Conservation (phyloP, 2,329 filamentous ascomycete genomes). For the Raffaelea deltoideospora region DNA sequence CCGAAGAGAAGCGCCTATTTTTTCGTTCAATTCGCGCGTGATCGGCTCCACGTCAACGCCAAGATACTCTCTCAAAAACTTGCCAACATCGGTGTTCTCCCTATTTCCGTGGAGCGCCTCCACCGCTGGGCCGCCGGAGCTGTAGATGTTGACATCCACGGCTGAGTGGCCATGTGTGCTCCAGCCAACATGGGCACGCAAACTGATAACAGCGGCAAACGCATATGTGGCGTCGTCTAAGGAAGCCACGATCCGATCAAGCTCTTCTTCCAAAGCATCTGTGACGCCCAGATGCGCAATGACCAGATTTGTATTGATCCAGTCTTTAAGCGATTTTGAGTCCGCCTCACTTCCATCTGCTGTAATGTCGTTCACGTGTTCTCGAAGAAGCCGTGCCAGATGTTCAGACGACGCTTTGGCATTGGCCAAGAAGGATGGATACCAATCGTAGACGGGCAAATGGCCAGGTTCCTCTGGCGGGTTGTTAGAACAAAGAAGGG, state of each 20-base stretch:
- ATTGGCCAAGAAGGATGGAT: constrained; percentile 59
- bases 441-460: constrained; percentile 55
- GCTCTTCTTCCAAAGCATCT: constrained; percentile 57
- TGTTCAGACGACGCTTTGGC: constrained; percentile 67
- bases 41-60: constrained; percentile 64
- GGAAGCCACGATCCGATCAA: constrained; percentile 46
- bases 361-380: constrained; percentile 33
- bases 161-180: constrained; percentile 84
- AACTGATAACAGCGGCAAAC: constrained; percentile 76
- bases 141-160: constrained; percentile 94
- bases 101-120: constrained; percentile 65
- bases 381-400: constrained; percentile 45
- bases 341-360: neutral
- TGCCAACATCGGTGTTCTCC: constrained; percentile 86
- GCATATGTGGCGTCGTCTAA: constrained; percentile 37
- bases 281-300: constrained; percentile 58
- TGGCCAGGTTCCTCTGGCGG: constrained; percentile 32
- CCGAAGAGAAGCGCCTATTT: constrained; percentile 8
- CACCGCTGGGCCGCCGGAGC: constrained; percentile 51
- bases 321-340: constrained; percentile 31
- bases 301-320: constrained; percentile 55
- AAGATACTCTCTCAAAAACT: constrained; percentile 67
- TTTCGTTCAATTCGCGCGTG: constrained; percentile 57
- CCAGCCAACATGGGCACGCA: constrained; percentile 84
- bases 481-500: constrained; percentile 16